Percentiles rank a stretch among this genome's conserved stretches.
Evolutionary conservation across 2,329 filamentous ascomycete species (phyloP).

Genomic region (Pleurostoma richardsiae): DNA sequence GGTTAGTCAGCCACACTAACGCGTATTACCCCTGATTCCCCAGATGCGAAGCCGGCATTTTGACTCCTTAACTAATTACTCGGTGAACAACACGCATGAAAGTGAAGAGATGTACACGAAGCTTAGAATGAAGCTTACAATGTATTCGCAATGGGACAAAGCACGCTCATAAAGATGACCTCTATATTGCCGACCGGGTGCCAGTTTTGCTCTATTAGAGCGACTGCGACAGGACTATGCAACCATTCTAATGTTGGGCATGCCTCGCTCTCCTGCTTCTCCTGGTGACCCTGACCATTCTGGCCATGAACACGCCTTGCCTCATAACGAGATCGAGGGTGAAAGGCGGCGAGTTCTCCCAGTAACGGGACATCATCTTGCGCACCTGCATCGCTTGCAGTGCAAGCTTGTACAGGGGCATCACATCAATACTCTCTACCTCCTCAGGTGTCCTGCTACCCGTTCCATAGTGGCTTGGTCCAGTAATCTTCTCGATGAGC

Average conservation of each 20-base stretch:
- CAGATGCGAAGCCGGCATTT: too few relatives aligned
- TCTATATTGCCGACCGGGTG: too few relatives aligned
- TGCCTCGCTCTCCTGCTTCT: not conserved
- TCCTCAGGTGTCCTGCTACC: not conserved
- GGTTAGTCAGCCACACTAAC: too few relatives aligned
- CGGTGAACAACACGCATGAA: too few relatives aligned
- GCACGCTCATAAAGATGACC: too few relatives aligned
- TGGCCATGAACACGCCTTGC: conserved; percentile 33
- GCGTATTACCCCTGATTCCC: too few relatives aligned
- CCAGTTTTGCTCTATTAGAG: not conserved
- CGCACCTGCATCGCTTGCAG: conserved; percentile 21
- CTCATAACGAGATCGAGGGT: conserved; percentile 33
- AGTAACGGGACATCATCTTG: conserved; percentile 35
- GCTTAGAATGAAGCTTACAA: too few relatives aligned
- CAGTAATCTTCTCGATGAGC: not conserved
- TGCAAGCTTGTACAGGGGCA: not conserved
- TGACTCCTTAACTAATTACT: too few relatives aligned
- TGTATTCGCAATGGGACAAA: too few relatives aligned
- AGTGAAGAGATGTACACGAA: too few relatives aligned
- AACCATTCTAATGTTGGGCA: not conserved
- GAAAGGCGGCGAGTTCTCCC: conserved; percentile 31
- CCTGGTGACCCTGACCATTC: conserved; percentile 9
- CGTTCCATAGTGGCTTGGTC: not conserved
- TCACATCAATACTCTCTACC: not conserved
- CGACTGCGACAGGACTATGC: not conserved